Evolutionary conservation across 2,329 filamentous ascomycete genomes (phyloP).

Genomic region (Talaromyces sp.): DNA sequence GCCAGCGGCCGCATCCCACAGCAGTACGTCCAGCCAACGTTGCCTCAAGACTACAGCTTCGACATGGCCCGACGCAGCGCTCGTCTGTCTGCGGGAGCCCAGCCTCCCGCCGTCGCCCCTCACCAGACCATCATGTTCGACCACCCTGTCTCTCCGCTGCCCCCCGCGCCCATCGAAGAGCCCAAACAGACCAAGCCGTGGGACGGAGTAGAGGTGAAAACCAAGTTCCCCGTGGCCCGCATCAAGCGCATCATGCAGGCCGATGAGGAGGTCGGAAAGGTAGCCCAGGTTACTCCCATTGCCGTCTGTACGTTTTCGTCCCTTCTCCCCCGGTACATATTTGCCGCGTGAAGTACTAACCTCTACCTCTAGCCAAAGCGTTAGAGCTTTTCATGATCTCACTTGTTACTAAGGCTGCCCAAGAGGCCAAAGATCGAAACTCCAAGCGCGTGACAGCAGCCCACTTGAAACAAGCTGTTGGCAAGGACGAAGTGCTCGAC

Average conservation of each 20-base stretch:
- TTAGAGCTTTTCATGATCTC: slow-evolving; percentile 97
- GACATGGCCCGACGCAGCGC: slow-evolving; percentile 43
- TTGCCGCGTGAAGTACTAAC: not conserved
- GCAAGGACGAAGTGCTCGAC: slow-evolving; percentile 87
- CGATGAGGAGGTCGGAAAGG: slow-evolving; percentile 97
- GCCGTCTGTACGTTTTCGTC: slow-evolving; percentile 63
- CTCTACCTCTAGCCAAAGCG: slow-evolving; percentile 64
- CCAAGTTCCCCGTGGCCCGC: slow-evolving; percentile 92
- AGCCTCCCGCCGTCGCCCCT: slow-evolving; percentile 1
- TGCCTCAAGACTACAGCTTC: slow-evolving; percentile 18
- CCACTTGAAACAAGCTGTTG: slow-evolving; percentile 88
- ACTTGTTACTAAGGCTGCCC: slow-evolving; percentile 81
- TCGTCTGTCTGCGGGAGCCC: slow-evolving; percentile 26
- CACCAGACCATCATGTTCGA: slow-evolving; percentile 11
- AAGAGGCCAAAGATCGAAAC: slow-evolving; percentile 73
- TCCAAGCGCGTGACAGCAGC: slow-evolving; percentile 85
- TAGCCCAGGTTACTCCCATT: slow-evolving; percentile 94
- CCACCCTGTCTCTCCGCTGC: slow-evolving; percentile 13
- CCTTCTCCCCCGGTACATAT: not conserved
- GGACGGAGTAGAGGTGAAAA: slow-evolving; percentile 71
- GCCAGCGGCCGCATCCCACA: slow-evolving; percentile 26
- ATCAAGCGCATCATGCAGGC: slow-evolving; percentile 99
- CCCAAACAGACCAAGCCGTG: slow-evolving; percentile 24
- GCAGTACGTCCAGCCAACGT: slow-evolving; percentile 32
- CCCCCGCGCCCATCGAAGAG: slow-evolving; percentile 21